phyloP scores from a whole-genome alignment of 495 filamentous ascomycete genomes.

The Cryomyces antarcticus region DNA sequence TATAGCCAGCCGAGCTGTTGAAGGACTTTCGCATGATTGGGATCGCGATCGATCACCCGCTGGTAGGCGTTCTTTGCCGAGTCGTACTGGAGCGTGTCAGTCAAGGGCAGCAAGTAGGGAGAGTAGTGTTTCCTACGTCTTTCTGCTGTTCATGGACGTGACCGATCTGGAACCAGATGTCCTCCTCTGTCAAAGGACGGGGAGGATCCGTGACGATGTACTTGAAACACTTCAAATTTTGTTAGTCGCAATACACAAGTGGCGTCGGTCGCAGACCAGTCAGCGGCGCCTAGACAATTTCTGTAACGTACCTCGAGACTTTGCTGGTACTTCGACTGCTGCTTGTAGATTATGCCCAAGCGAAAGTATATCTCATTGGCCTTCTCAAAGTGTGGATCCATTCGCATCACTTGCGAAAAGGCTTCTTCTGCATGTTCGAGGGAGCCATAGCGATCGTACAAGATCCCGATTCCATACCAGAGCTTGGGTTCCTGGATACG shows the following conservation, averaged over 20 bases:
- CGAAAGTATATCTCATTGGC: conserved; percentile 99
- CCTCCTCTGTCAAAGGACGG: conserved; percentile 82
- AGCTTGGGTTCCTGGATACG: conserved; percentile 67
- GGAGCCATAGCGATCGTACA: conserved; percentile 94
- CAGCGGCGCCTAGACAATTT: not conserved
- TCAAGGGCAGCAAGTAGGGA: conserved; percentile 10
- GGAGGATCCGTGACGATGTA: conserved; percentile 93
- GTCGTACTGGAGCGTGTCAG: conserved; percentile 47
- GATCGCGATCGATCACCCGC: conserved; percentile 83
- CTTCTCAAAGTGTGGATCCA: conserved; percentile 97
- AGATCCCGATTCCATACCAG: conserved; percentile 97
- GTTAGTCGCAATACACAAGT: no score
- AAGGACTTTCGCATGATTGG: conserved; percentile 92
- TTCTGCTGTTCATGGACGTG: conserved; percentile 98
- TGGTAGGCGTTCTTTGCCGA: conserved; percentile 79
- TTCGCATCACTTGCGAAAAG: conserved; percentile 96
- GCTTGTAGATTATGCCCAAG: conserved; percentile 97
- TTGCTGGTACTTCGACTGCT: conserved; percentile 82
- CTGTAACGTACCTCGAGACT: conserved; percentile 61
- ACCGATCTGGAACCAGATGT: conserved; percentile 99
- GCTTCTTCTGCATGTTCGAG: conserved; percentile 96
- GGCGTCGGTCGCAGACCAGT: no score
- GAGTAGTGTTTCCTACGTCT: conserved; percentile 45
- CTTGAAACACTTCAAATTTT: conserved; percentile 92
- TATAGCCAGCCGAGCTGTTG: conserved; percentile 97